These are phyloP conservation scores for Colletotrichum agaves DNA, from an alignment of 2,329 filamentous ascomycete genomes.

Conservation along the genomic window DNA sequence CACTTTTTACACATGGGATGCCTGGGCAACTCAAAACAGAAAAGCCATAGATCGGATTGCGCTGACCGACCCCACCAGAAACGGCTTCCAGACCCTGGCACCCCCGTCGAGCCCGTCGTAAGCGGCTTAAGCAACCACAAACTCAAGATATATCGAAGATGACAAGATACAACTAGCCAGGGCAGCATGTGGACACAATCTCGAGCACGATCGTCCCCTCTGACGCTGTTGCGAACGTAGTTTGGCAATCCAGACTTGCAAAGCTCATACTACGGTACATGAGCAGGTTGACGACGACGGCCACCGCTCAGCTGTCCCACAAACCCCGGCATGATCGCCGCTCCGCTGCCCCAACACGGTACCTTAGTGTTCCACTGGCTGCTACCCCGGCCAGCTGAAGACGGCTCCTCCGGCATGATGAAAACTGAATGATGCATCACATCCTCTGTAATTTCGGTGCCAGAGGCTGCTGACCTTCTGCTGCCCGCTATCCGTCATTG, in stretches of 20 bases:
- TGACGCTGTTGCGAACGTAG: too few species aligned
- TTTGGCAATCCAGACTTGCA: too few species aligned
- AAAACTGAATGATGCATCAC: not conserved
- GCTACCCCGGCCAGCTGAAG: constrained; percentile 29
- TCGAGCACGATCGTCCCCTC: not conserved
- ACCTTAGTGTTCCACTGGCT: constrained; percentile 13
- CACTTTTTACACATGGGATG: not conserved
- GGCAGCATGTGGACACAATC: not conserved
- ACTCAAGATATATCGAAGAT: not conserved
- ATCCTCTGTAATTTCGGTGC: not conserved
- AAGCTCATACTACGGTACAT: too few species aligned
- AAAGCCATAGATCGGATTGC: constrained; percentile 4
- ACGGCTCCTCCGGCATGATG: constrained; percentile 15
- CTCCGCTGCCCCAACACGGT: constrained; percentile 6
- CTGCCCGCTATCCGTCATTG: not conserved
- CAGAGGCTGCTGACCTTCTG: not conserved
- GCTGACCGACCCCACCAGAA: constrained; percentile 1
- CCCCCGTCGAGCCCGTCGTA: not conserved
- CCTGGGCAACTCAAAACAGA: not conserved
- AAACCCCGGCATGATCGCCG: constrained; percentile 18
- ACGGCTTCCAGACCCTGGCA: not conserved
- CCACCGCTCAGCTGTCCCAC: not conserved
- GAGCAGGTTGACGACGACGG: not conserved
- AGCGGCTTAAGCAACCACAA: not conserved
- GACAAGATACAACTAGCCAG: not conserved